phyloP scores from a whole-genome alignment of 306 rosid genomes.

The Rosa lucieae region DNA sequence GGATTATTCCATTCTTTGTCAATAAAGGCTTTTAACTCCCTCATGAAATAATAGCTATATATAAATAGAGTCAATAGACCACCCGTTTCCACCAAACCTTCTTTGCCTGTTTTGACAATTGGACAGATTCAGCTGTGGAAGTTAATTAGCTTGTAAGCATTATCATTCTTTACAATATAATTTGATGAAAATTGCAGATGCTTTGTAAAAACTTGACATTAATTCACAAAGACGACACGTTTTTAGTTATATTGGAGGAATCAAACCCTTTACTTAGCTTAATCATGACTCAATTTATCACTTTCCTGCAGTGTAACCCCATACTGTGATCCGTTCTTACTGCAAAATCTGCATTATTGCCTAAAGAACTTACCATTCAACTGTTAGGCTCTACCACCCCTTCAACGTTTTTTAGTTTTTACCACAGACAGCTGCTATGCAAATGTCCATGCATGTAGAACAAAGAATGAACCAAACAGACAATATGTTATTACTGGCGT shows the following conservation, averaged over 20 bases:
- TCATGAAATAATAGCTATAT: neutral
- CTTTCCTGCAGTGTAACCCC: too few species aligned
- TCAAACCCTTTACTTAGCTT: too few species aligned
- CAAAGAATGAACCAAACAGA: neutral
- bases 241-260: too few species aligned
- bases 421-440: neutral
- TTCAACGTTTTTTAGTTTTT: neutral
- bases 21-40: neutral
- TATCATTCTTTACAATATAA: neutral
- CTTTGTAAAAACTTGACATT: neutral
- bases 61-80: neutral
- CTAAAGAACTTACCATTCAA: neutral
- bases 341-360: too few species aligned
- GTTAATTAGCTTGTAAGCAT: neutral
- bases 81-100: conserved; percentile 19
- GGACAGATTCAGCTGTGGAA: conserved; percentile 9
- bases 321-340: too few species aligned
- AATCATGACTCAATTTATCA: too few species aligned
- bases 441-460: conserved; percentile 1
- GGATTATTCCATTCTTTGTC: neutral
- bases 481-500: neutral
- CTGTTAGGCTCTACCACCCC: neutral
- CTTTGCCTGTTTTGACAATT: conserved; percentile 10
- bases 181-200: neutral
- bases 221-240: neutral